These are phyloP conservation scores for Cornus florida DNA, from an alignment of 148 eudicot species.

Conservation along the genomic window DNA sequence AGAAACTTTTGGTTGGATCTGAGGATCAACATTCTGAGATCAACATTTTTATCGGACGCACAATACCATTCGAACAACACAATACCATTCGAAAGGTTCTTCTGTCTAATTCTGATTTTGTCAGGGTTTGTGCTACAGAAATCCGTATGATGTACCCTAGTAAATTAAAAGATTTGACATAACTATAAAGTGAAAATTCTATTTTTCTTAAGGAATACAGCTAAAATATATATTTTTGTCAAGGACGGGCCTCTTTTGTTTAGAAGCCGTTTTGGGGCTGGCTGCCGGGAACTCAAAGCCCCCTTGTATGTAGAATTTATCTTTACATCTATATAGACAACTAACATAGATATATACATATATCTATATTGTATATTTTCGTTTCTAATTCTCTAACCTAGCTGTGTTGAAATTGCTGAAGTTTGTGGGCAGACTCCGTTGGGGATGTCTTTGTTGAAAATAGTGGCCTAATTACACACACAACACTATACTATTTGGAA, in stretches of 20 bases:
- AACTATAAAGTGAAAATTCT: too few species aligned
- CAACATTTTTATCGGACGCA: conserved; percentile 18
- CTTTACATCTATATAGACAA: too few species aligned
- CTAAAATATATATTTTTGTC: too few species aligned
- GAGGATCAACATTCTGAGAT: conserved; percentile 19
- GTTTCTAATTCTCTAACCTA: conserved; percentile 30
- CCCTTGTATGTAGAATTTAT: too few species aligned
- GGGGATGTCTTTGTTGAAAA: conserved; percentile 36
- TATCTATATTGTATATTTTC: too few species aligned
- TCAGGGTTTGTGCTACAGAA: conserved; percentile 4
- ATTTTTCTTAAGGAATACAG: too few species aligned
- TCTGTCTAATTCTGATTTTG: conserved; percentile 10
- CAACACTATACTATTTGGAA: too few species aligned
- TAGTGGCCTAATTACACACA: too few species aligned
- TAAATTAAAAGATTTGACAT: background rate
- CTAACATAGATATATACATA: too few species aligned
- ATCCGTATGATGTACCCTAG: conserved; percentile 22
- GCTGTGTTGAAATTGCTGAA: conserved; percentile 28
- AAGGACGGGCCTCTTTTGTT: too few species aligned
- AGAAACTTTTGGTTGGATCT: conserved; percentile 49
- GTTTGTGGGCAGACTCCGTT: conserved; percentile 41
- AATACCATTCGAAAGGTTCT: conserved; percentile 38
- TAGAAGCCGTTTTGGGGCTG: too few species aligned
- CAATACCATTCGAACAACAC: conserved; percentile 46
- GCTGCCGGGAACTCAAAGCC: too few species aligned